Conservation (phyloP, 2,329 filamentous ascomycete species). For the Fusarium mexicanum region DNA sequence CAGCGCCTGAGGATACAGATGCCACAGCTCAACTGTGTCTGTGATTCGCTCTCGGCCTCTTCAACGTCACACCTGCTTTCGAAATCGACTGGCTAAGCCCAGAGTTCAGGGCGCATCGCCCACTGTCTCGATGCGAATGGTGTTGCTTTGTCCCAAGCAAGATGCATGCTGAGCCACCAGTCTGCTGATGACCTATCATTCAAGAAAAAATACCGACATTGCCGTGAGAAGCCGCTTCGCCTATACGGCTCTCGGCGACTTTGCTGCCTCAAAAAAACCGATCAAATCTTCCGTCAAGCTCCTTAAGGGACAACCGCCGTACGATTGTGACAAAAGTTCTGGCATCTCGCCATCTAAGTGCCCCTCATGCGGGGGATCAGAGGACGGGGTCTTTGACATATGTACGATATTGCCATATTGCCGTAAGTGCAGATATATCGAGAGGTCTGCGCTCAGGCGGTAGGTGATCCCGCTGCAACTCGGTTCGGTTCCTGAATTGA, state of each 20-base stretch:
- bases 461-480: slow-evolving; percentile 39
- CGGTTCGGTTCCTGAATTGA: slow-evolving; percentile 34
- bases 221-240: slow-evolving; percentile 6
- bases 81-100: slow-evolving; percentile 13
- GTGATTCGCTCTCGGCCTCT: slow-evolving; percentile 17
- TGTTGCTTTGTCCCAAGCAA: slow-evolving; percentile 32
- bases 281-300: slow-evolving; percentile 9
- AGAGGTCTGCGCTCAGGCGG: slow-evolving; percentile 32
- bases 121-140: slow-evolving; percentile 31
- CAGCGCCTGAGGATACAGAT: slow-evolving; percentile 17
- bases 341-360: neutral
- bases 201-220: neutral
- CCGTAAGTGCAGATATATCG: slow-evolving; percentile 16
- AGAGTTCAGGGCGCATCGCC: slow-evolving; percentile 14
- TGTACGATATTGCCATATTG: slow-evolving; percentile 31
- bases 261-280: neutral
- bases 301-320: neutral
- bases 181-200: slow-evolving; percentile 19
- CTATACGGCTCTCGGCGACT: slow-evolving; percentile 3
- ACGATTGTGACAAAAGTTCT: slow-evolving; percentile 20
- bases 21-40: slow-evolving; percentile 16
- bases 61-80: slow-evolving; percentile 16
- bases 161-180: slow-evolving; percentile 21
- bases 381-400: slow-evolving; percentile 30
- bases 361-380: slow-evolving; percentile 39